phyloP scores from a whole-genome alignment of 129 eudicot genomes.

The Helichrysum umbraculigerum region DNA sequence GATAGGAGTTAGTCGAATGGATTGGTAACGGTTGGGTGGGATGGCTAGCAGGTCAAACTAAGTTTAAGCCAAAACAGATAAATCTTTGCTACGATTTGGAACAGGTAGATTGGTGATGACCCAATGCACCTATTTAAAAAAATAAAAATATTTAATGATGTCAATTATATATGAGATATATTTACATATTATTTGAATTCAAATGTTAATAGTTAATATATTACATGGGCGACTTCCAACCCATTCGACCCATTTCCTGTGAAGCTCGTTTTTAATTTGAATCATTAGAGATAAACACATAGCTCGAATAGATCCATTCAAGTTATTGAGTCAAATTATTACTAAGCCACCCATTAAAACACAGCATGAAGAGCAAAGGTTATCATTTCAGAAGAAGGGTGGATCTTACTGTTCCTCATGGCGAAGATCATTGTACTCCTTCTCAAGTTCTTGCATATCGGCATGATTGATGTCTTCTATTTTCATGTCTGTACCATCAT shows the following conservation, averaged over 20 bases:
- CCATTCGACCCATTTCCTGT: not conserved
- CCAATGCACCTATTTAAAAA: no score
- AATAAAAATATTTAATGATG: no score
- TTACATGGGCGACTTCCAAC: not conserved
- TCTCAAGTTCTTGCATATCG: slow-evolving; percentile 89
- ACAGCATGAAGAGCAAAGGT: not conserved
- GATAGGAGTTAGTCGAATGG: not conserved
- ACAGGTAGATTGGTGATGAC: not conserved
- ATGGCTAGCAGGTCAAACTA: not conserved
- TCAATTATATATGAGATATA: no score
- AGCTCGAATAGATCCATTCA: not conserved
- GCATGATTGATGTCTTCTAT: slow-evolving; percentile 40
- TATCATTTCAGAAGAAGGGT: not conserved
- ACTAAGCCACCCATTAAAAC: not conserved
- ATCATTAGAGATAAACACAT: not conserved
- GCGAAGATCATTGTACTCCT: slow-evolving; percentile 60
- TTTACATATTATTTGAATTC: no score
- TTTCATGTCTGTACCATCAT: slow-evolving; percentile 24
- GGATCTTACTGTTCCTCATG: slow-evolving; percentile 75
- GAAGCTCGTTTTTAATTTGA: not conserved
- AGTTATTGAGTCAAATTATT: not conserved
- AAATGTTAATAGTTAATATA: no score
- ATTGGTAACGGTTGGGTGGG: not conserved
- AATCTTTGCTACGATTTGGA: not conserved
- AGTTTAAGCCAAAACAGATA: not conserved